A percentile compares a stretch with the other conserved stretches of the same genome.
Evolutionary conservation across 2,329 filamentous ascomycete species (phyloP).

Genomic region (Colletotrichum sp.): DNA sequence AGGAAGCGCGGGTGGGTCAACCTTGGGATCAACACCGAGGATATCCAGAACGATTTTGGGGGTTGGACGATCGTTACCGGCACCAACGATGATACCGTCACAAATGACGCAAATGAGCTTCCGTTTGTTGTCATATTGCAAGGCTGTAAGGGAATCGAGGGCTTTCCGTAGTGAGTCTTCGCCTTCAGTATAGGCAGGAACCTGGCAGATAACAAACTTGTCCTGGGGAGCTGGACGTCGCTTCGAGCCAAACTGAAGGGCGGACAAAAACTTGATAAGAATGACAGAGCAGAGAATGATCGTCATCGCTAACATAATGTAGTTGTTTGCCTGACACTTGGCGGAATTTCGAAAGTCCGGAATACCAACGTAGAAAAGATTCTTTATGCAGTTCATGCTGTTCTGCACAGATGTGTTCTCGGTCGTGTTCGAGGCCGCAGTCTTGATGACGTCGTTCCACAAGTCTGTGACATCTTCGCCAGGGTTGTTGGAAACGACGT

Average conservation of each 20-base stretch:
- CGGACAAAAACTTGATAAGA: conserved; percentile 86
- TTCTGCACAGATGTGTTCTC: conserved; percentile 58
- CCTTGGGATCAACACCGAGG: conserved; percentile 93
- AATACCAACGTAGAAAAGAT: conserved; percentile 82
- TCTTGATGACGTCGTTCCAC: conserved; percentile 61
- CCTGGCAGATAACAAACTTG: conserved; percentile 98
- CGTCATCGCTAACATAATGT: conserved; percentile 86
- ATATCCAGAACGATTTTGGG: conserved; percentile 98
- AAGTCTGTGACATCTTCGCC: conserved; percentile 77
- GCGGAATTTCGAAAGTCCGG: conserved; percentile 82
- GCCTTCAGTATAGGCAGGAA: conserved; percentile 96
- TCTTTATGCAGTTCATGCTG: conserved; percentile 80
- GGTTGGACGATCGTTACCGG: conserved; percentile 94
- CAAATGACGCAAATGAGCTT: conserved; percentile 97
- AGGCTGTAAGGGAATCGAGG: conserved; percentile 89
- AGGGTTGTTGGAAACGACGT: conserved; percentile 74
- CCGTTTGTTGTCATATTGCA: conserved; percentile 97
- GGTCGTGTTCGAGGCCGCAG: conserved; percentile 56
- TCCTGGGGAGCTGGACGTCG: conserved; percentile 88
- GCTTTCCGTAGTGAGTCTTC: conserved; percentile 94
- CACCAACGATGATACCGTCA: conserved; percentile 95
- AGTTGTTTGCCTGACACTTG: conserved; percentile 87
- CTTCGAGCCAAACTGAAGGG: conserved; percentile 92
- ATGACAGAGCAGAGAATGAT: conserved; percentile 83
- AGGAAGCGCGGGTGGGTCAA: conserved; percentile 90